A percentile compares a stretch with the other conserved stretches of the same genome.
phyloP scores from a whole-genome alignment of 495 filamentous ascomycete genomes.

The Pyrenula massariospora region DNA sequence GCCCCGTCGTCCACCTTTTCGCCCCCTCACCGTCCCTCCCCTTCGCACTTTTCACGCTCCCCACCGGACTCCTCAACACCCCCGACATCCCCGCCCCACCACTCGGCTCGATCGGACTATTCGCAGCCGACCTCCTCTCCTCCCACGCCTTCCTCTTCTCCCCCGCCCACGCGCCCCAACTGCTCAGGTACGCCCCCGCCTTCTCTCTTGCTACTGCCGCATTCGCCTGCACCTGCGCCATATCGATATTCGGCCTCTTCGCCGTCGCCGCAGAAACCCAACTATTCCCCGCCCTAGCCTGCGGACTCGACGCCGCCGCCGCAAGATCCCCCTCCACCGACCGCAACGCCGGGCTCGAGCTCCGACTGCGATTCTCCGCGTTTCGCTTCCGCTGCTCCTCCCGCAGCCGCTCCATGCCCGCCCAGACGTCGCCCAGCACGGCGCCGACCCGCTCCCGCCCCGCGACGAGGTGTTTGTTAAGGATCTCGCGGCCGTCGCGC shows the following conservation, averaged over 20 bases:
- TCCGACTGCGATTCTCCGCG: conserved; percentile 37
- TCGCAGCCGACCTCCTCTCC: conserved; percentile 24
- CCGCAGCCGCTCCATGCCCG: conserved; percentile 75
- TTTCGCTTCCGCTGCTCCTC: conserved; percentile 62
- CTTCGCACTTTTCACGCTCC: neutral
- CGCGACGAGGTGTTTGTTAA: conserved; percentile 69
- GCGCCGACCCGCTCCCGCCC: conserved; percentile 74
- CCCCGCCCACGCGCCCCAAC: conserved; percentile 89
- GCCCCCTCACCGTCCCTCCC: neutral
- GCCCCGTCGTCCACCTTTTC: neutral
- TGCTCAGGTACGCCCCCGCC: conserved; percentile 80
- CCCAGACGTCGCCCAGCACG: conserved; percentile 76
- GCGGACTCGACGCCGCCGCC: neutral
- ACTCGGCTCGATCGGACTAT: too few species aligned
- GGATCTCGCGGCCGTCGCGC: conserved; percentile 60
- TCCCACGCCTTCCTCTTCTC: conserved; percentile 68
- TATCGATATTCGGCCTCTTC: conserved; percentile 31
- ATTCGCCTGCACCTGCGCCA: conserved; percentile 54
- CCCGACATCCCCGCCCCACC: neutral
- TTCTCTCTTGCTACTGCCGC: conserved; percentile 56
- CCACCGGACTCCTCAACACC: neutral
- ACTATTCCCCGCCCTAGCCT: neutral
- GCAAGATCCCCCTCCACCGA: conserved; percentile 9
- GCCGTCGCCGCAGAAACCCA: conserved; percentile 4
- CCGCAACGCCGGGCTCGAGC: conserved; percentile 25